A percentile compares a stretch with the other conserved stretches of the same genome.
Evolutionary conservation across 805 yeast species (phyloP).

Genomic region (Myxozyma neotropica): DNA sequence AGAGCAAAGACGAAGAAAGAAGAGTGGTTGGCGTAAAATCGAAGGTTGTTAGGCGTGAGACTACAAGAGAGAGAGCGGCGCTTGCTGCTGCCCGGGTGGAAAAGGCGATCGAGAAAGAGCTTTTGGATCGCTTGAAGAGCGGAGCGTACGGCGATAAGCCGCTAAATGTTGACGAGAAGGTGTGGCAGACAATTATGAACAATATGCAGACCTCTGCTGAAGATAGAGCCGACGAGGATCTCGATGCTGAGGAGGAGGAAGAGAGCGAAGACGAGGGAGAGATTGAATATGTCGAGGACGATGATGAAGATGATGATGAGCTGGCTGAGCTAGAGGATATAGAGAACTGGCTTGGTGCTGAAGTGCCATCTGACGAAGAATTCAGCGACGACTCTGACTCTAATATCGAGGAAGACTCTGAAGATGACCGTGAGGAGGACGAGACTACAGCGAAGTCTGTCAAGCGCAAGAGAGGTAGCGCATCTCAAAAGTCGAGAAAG

Average conservation of each 20-base stretch:
- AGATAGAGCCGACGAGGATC: slow-evolving; percentile 62
- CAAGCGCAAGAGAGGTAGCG: slow-evolving; percentile 48
- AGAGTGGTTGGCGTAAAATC: slow-evolving; percentile 90
- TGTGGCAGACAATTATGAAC: slow-evolving; percentile 93
- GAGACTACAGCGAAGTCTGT: slow-evolving; percentile 41
- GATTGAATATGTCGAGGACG: slow-evolving; percentile 77
- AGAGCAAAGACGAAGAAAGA: slow-evolving; percentile 74
- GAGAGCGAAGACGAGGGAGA: slow-evolving; percentile 55
- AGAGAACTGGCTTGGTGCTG: slow-evolving; percentile 80
- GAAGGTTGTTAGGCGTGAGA: slow-evolving; percentile 93
- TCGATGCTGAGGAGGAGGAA: slow-evolving; percentile 53
- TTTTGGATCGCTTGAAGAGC: slow-evolving; percentile 89
- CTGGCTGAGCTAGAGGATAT: slow-evolving; percentile 75
- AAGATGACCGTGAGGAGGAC: slow-evolving; percentile 42
- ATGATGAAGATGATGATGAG: slow-evolving; percentile 77
- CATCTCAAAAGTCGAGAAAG: slow-evolving; percentile 23
- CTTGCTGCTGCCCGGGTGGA: slow-evolving; percentile 95
- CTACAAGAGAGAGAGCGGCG: slow-evolving; percentile 93
- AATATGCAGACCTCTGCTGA: slow-evolving; percentile 53
- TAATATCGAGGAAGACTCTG: slow-evolving; percentile 45
- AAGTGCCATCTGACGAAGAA: slow-evolving; percentile 42
- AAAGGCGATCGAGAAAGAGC: slow-evolving; percentile 93
- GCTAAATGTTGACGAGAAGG: slow-evolving; percentile 89
- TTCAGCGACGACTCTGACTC: slow-evolving; percentile 33
- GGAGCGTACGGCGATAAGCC: slow-evolving; percentile 99